These are phyloP conservation scores for Podospora anserina DNA, from an alignment of 495 filamentous ascomycete species.

Conservation along the genomic window DNA sequence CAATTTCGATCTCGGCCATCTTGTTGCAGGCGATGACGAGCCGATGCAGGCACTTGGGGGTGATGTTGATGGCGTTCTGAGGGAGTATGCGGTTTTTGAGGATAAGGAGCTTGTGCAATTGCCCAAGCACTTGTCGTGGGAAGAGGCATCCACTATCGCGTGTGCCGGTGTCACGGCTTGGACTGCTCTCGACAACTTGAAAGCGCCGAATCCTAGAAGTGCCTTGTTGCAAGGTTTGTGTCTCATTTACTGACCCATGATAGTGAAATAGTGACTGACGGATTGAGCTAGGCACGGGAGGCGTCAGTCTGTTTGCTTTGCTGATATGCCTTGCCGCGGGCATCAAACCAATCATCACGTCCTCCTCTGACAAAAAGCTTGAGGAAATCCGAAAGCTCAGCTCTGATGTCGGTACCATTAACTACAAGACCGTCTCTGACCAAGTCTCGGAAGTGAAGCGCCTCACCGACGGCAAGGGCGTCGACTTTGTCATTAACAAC, in stretches of 20 bases:
- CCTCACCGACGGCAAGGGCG: slow-evolving; percentile 34
- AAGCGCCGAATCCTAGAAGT: slow-evolving; percentile 4
- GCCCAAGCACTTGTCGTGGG: slow-evolving; percentile 30
- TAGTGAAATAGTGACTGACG: background rate
- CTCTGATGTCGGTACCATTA: slow-evolving; percentile 17
- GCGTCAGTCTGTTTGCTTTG: slow-evolving; percentile 24
- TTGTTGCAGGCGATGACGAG: slow-evolving; percentile 17
- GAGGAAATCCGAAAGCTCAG: background rate
- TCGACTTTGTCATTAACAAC: slow-evolving; percentile 32
- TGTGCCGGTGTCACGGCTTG: slow-evolving; percentile 26
- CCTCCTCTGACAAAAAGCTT: slow-evolving; percentile 37
- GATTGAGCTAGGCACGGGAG: slow-evolving; percentile 16
- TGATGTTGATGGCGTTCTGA: slow-evolving; percentile 31
- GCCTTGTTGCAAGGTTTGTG: slow-evolving; percentile 24
- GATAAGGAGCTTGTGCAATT: slow-evolving; percentile 30
- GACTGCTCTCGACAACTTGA: slow-evolving; percentile 15
- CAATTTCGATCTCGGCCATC: slow-evolving; percentile 21
- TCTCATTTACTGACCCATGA: background rate
- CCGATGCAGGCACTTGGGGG: slow-evolving; percentile 18
- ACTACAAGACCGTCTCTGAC: slow-evolving; percentile 30
- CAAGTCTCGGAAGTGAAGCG: slow-evolving; percentile 22
- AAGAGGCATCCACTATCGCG: slow-evolving; percentile 26
- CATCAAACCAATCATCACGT: slow-evolving; percentile 38
- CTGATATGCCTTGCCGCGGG: slow-evolving; percentile 27
- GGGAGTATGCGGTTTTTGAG: slow-evolving; percentile 33